Conservation (phyloP, 2,329 filamentous ascomycete genomes). For the Alternaria sp. region DNA sequence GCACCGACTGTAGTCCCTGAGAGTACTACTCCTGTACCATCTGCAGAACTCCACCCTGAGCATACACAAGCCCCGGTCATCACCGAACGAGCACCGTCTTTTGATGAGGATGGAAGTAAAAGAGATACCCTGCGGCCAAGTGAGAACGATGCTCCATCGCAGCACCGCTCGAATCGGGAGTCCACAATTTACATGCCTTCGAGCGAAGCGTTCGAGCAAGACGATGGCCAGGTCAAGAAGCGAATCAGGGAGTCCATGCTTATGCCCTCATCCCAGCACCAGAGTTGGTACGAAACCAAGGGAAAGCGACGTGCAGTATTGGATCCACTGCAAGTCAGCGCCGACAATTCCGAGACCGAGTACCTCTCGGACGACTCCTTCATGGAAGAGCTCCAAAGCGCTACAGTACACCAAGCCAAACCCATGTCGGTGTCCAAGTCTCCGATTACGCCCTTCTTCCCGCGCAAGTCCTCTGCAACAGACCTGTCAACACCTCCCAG, state of each 20-base stretch:
- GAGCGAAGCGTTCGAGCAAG: conserved; percentile 22
- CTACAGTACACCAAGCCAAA: conserved; percentile 83
- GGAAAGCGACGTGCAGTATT: conserved; percentile 53
- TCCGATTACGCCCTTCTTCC: conserved; percentile 74
- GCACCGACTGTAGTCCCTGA: conserved; percentile 49
- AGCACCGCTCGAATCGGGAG: conserved; percentile 41
- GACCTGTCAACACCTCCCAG: conserved; percentile 37
- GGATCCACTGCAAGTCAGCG: conserved; percentile 50
- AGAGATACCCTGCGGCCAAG: conserved; percentile 29
- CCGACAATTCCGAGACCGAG: conserved; percentile 55
- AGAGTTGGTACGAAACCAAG: conserved; percentile 42
- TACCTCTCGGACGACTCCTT: conserved; percentile 79
- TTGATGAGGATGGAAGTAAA: conserved; percentile 21
- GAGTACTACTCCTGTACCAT: conserved; percentile 35
- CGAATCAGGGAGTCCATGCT: conserved; percentile 44
- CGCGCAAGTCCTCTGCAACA: conserved; percentile 44
- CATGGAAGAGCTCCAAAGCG: conserved; percentile 85
- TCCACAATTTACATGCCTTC: conserved; percentile 45
- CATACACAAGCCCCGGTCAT: conserved; percentile 8
- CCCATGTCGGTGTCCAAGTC: conserved; percentile 78
- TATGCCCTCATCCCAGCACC: conserved; percentile 30
- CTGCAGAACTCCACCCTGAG: conserved; percentile 29
- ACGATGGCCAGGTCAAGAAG: conserved; percentile 29
- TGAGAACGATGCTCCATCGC: conserved; percentile 26
- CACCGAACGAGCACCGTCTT: conserved; percentile 17